phyloP scores from a whole-genome alignment of 208 protist genomes.

The Wallacemonas rigidus region DNA sequence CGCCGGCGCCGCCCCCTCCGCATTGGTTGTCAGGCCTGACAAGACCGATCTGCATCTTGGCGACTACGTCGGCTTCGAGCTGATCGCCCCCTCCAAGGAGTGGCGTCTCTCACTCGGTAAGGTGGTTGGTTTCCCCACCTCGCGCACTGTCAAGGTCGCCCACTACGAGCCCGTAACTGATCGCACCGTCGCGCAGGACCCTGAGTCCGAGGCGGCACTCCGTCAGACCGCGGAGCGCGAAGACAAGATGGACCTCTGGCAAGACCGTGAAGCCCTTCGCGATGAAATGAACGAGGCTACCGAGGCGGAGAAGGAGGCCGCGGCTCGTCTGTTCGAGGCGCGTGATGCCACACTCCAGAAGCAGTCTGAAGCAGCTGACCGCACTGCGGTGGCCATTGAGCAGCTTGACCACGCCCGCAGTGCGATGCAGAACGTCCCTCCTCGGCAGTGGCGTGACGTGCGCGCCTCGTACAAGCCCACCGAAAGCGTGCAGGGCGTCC shows the following conservation, averaged over 20 bases:
- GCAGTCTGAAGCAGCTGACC: constrained; percentile 37
- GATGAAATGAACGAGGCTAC: constrained; percentile 41
- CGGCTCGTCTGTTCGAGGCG: constrained; percentile 47
- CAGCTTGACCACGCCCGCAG: constrained; percentile 48
- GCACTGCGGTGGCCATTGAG: constrained; percentile 38
- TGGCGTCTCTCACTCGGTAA: constrained; percentile 66
- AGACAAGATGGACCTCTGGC: constrained; percentile 45
- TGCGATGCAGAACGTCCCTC: constrained; percentile 36
- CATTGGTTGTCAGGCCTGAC: constrained; percentile 20
- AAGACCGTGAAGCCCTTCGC: constrained; percentile 54
- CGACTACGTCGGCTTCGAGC: constrained; percentile 79
- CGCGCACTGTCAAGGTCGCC: constrained; percentile 55
- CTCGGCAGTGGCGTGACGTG: constrained; percentile 60
- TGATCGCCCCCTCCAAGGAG: constrained; percentile 45
- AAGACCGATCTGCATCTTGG: constrained; percentile 51
- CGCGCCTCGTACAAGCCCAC: constrained; percentile 33
- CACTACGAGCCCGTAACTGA: constrained; percentile 56
- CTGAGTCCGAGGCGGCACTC: constrained; percentile 48
- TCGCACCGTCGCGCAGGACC: constrained; percentile 32
- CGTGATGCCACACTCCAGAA: constrained; percentile 53
- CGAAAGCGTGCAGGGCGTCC: constrained; percentile 31
- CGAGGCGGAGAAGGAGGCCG: constrained; percentile 50
- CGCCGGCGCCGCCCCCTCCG: neutral
- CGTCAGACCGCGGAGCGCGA: constrained; percentile 39
- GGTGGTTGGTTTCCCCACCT: constrained; percentile 57